These are phyloP conservation scores for Pestalotiopsis sp. DNA, from an alignment of 2,329 filamentous ascomycete genomes.

Conservation along the genomic window DNA sequence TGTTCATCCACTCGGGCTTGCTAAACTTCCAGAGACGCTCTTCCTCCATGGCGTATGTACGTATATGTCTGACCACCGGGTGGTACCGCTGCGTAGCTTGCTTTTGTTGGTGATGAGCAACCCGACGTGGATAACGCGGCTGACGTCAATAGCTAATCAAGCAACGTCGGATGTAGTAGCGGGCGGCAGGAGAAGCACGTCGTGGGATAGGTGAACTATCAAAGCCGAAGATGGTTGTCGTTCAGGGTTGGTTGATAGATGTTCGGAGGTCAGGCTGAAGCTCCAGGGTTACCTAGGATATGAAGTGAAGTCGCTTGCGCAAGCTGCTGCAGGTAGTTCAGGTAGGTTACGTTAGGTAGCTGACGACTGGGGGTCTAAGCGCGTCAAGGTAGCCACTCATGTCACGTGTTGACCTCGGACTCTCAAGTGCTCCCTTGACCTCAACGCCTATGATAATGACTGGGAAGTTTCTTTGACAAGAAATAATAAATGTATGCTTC, in stretches of 20 bases:
- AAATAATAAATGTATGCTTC: too few relatives aligned
- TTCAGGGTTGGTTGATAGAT: not conserved
- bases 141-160: not conserved
- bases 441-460: too few relatives aligned
- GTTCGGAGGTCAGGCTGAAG: not conserved
- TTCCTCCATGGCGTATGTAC: conserved; percentile 55
- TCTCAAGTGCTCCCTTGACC: too few relatives aligned
- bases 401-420: too few relatives aligned
- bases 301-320: not conserved
- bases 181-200: not conserved
- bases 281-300: not conserved
- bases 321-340: not conserved
- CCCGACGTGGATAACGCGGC: not conserved
- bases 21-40: conserved; percentile 70
- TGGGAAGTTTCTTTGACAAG: too few relatives aligned
- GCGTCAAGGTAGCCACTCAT: not conserved
- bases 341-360: not conserved
- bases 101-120: not conserved
- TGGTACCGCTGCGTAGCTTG: not conserved
- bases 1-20: conserved; percentile 69
- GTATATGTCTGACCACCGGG: not conserved
- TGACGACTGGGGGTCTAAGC: not conserved
- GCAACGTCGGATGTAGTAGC: not conserved
- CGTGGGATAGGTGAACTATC: not conserved
- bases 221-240: not conserved